These are phyloP conservation scores for Pseudoneurospora amorphoporcata DNA, from an alignment of 495 filamentous ascomycete species.

Conservation along the genomic window DNA sequence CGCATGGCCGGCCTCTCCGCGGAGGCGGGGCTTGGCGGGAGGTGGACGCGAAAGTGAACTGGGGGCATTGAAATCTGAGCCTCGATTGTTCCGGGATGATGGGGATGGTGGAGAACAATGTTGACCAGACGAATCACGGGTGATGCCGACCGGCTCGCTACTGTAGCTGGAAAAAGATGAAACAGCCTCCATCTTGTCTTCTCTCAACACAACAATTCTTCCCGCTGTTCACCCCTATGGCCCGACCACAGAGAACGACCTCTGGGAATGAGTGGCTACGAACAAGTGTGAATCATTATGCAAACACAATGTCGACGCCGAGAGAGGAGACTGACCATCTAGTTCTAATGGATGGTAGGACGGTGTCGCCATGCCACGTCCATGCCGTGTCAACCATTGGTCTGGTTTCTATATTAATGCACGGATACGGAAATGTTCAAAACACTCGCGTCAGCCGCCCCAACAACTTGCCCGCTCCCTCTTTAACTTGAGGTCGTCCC, in stretches of 20 bases:
- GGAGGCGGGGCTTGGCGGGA: neutral
- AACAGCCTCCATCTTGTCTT: neutral
- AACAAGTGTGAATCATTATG: neutral
- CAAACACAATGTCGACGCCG: neutral
- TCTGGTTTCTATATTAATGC: neutral
- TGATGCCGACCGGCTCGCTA: neutral
- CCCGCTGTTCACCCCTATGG: neutral
- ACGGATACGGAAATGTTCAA: neutral
- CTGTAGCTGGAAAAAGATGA: neutral
- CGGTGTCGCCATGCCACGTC: neutral
- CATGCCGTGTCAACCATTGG: neutral
- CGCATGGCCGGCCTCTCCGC: neutral
- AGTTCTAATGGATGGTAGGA: neutral
- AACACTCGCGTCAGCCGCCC: neutral
- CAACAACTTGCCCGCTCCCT: neutral
- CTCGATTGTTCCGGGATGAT: neutral
- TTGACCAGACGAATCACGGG: neutral
- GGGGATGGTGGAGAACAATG: neutral
- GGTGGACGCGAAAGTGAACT: neutral
- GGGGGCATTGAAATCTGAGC: neutral
- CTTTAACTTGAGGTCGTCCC: neutral
- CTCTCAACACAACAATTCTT: neutral
- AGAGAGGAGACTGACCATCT: neutral
- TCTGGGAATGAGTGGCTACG: neutral
- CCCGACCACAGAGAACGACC: neutral